These are phyloP conservation scores for Ceratocystis smalleyi DNA, from an alignment of 2,329 filamentous ascomycete genomes.

Conservation along the genomic window DNA sequence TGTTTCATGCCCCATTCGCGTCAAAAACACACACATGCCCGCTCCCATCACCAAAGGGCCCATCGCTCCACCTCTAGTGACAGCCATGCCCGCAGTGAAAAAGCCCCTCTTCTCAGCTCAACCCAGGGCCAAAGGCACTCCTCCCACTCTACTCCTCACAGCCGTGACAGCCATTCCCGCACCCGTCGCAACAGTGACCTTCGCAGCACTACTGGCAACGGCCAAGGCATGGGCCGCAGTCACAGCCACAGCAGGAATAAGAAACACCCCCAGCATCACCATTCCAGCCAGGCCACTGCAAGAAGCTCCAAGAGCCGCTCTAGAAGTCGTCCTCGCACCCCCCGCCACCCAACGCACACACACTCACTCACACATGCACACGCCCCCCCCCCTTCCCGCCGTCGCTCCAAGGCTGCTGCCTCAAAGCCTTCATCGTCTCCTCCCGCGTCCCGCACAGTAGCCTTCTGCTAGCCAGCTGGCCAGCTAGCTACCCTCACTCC, in stretches of 20 bases:
- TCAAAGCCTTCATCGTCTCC: not conserved
- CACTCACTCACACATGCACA: not conserved
- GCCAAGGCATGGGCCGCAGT: not conserved
- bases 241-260: not conserved
- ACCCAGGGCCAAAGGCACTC: too few relatives aligned
- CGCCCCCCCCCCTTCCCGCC: not conserved
- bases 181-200: not conserved
- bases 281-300: constrained; percentile 17
- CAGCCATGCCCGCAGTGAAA: not conserved
- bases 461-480: too few relatives aligned
- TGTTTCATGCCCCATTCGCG: constrained; percentile 26
- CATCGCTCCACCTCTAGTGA: not conserved
- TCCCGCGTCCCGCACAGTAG: not conserved
- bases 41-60: not conserved
- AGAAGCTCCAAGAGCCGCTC: too few relatives aligned
- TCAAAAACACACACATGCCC: not conserved
- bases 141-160: too few relatives aligned
- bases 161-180: too few relatives aligned
- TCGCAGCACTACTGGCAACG: not conserved
- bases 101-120: too few relatives aligned
- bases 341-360: not conserved
- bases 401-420: constrained; percentile 15
- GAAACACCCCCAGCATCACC: not conserved
- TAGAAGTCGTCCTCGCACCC: not conserved
- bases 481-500: too few relatives aligned